Evolutionary conservation across 2,329 filamentous ascomycete species (phyloP).

Genomic region (Fusarium phyllophilum): DNA sequence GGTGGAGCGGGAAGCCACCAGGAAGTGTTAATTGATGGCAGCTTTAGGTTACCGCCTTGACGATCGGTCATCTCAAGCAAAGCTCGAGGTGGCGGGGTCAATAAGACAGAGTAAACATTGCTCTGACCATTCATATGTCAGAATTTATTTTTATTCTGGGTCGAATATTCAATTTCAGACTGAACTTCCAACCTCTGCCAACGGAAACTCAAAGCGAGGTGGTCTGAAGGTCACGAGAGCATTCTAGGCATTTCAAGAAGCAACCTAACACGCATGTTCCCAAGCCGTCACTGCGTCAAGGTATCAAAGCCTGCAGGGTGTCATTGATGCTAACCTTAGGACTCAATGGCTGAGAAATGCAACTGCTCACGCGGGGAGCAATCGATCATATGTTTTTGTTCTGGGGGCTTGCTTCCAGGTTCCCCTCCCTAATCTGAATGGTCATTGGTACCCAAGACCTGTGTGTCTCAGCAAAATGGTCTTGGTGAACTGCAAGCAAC

Average conservation of each 20-base stretch:
- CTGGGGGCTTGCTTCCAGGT: neutral
- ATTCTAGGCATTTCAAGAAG: neutral
- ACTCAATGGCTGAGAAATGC: constrained; percentile 16
- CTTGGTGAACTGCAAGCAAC: constrained; percentile 18
- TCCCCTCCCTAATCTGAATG: constrained; percentile 7
- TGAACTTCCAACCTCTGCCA: neutral
- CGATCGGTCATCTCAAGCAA: constrained; percentile 11
- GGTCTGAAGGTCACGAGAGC: neutral
- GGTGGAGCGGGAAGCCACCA: constrained; percentile 31
- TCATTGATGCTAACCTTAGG: constrained; percentile 5
- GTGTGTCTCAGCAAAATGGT: neutral
- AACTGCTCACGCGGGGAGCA: constrained; percentile 26
- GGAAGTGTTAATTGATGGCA: constrained; percentile 11
- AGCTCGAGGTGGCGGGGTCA: constrained; percentile 5
- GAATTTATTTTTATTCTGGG: neutral
- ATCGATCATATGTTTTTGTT: constrained; percentile 8
- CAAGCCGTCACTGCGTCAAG: neutral
- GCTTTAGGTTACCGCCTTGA: constrained; percentile 22
- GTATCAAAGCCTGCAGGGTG: constrained; percentile 14
- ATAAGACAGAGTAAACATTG: constrained; percentile 1
- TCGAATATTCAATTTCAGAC: constrained; percentile 16
- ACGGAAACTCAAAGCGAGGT: neutral
- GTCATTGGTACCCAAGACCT: constrained; percentile 4
- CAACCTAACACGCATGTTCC: neutral
- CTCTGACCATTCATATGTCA: constrained; percentile 17